Base-by-base conservation (phyloP, 345 rosid genomes). In the Eutrema japonicum region DNA sequence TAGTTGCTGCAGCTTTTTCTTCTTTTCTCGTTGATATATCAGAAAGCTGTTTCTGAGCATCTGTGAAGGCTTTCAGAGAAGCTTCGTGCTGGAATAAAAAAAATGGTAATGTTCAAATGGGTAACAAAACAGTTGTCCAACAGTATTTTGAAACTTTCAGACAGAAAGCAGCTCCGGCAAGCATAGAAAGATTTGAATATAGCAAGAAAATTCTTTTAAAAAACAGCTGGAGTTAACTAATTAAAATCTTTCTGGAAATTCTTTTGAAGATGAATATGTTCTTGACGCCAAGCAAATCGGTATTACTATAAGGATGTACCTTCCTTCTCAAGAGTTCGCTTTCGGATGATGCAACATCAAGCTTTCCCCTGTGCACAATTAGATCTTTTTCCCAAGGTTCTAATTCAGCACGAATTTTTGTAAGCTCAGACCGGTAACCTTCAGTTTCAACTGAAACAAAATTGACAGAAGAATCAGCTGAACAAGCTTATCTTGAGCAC, bases 331-430 rank as follows among this genome's bases (percentile, higher is more conserved):
- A 83, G 69, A 89, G 96, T 77, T 87, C 87, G 63, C 85, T 83
- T 74, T 90, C 96, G 4, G 96, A 86, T 57, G 75, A 78, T 78
- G 99, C 93, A 76, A 92, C 98, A 66, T 90, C 98, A 81, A 88
- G 86, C 72, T 87, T 86, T 64, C 99, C 99, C 84, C 73, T 92
- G 84, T 85, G 97, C 78, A 81, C 89, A 77, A 92, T 92, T 78
- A 92, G 59, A 72, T 90, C 88, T 47, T 82, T 83, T 57, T 95
- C 98, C 98, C 99, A 95, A 35, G 99, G 99, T 80, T 95, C 92
- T 77, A 95, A 67, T 67, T 95, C 92, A 57, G 91, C 82, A 13
- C 99, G 96, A 66, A 95, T 84, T 50, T 79, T 87, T 32, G 76
- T 82, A 73, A 95, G 96, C 83, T 95, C 88, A 65, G 91, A 80